Percentiles rank a stretch among this genome's conserved stretches.
phyloP scores from a whole-genome alignment of 768 basidiomycete species.

The Podaxis pistillaris region DNA sequence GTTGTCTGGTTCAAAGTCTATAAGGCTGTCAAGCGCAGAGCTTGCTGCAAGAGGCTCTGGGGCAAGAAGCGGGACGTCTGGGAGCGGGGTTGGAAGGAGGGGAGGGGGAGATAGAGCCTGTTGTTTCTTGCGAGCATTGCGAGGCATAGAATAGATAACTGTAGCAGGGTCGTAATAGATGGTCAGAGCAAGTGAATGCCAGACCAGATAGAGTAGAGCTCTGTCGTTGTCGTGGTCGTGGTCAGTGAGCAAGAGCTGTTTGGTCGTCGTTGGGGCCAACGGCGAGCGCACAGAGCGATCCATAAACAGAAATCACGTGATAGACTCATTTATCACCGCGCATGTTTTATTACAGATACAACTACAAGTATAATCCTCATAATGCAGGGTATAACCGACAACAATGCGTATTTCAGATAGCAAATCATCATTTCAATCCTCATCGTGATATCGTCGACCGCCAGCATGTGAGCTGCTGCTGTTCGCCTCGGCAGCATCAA shows the following conservation, averaged over 20 bases:
- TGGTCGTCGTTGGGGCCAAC: not conserved
- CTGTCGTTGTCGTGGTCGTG: constrained; percentile 8
- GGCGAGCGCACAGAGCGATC: not conserved
- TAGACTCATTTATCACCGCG: not conserved
- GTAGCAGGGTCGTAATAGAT: not conserved
- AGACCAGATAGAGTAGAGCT: constrained; percentile 6
- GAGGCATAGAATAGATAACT: constrained; percentile 12
- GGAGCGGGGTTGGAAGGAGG: constrained; percentile 28
- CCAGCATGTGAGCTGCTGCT: constrained; percentile 12
- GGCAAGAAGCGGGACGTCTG: constrained; percentile 15
- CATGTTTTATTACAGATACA: not conserved
- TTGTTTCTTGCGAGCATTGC: constrained; percentile 15
- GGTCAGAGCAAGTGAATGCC: constrained; percentile 21
- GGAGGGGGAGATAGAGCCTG: constrained; percentile 21
- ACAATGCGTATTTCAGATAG: not conserved
- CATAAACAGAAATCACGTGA: constrained; percentile 12
- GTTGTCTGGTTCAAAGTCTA: constrained; percentile 20
- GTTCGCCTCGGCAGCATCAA: constrained; percentile 18
- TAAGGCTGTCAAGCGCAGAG: constrained; percentile 15
- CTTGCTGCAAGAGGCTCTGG: constrained; percentile 6
- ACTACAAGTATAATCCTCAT: constrained; percentile 8
- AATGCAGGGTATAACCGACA: constrained; percentile 11
- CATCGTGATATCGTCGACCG: constrained; percentile 11
- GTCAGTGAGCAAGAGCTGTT: not conserved
- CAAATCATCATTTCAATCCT: not conserved